Evolutionary conservation across 352 stramenopile genomes (phyloP), one percentile per base, ranked within the genome.

Genomic region (Pythium monospermum): DNA sequence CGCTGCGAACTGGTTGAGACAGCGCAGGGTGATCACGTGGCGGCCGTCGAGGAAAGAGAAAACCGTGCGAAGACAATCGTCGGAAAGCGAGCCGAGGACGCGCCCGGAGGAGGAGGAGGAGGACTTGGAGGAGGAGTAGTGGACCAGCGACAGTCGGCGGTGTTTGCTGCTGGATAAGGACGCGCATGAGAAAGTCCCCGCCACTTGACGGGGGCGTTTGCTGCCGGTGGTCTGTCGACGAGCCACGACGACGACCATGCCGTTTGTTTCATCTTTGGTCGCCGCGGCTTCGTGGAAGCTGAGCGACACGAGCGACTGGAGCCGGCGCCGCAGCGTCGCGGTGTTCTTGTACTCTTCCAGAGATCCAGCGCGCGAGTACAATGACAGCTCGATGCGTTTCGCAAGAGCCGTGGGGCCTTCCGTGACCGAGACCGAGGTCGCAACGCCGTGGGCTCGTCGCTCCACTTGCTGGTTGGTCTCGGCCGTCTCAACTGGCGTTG

Each of bases 301-400:
- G 22, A 79, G 69, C 33, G 76, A 78, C 21, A 88, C 69, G 7
- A 91, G 66, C 18, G 70, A 75, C 57, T 91, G 81, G 22, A 91
- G 63, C 19, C 81, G 74, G 23, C 78, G 59, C n/a, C 73, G 76
- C 49, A 91, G 58, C 11, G 81, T 91, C 22, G 72, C 68, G 36
- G 82, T 49, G 58, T 88, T 85, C 38, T 65, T 67, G 57, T 89
- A 91, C 54, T 91, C 81, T 30, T 65, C 67, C 33, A 87, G 44
- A 3, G 76, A 88, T 0, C 61, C 73, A 6, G 81, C 81, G 19
- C 74, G 72, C 7, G 77, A 80, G 57, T 91, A 91, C 21, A 91
- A 49, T 12, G 73, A 79, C 8, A 91, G 28, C 31, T 91, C 81
- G 41, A 91, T 87, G 41, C 73, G 81, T 43, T 87, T 88, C 3